Conservation (phyloP, 2,329 filamentous ascomycete species). For the Paraconiothyrium sp. region DNA sequence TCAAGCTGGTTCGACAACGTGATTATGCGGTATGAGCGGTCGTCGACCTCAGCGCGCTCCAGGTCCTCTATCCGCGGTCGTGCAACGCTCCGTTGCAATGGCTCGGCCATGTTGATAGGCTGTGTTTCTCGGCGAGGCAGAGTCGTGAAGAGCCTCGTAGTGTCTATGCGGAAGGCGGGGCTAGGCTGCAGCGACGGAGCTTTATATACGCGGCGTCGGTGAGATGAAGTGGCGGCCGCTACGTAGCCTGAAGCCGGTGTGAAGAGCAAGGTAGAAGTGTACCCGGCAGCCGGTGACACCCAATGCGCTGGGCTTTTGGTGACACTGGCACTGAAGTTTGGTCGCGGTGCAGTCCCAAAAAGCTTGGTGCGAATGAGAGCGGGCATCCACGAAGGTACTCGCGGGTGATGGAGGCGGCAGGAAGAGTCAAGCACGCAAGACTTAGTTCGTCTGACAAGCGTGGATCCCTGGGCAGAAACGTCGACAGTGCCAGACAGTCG, state of each 20-base stretch:
- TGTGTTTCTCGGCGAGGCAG: slow-evolving; percentile 20
- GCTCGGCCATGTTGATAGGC: slow-evolving; percentile 40
- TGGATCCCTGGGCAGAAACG: slow-evolving; percentile 13
- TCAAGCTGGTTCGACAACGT: slow-evolving; percentile 87
- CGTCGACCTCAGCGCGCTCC: slow-evolving; percentile 85
- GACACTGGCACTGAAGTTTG: slow-evolving; percentile 6
- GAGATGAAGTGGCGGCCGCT: slow-evolving; percentile 33
- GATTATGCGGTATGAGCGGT: slow-evolving; percentile 88
- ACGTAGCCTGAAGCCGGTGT: slow-evolving; percentile 27
- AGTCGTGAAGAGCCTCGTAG: slow-evolving; percentile 22
- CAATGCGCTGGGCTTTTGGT: slow-evolving; percentile 19
- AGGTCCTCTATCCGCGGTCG: slow-evolving; percentile 66
- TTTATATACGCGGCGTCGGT: slow-evolving; percentile 34
- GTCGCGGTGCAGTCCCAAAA: slow-evolving; percentile 33
- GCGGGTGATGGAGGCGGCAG: slow-evolving; percentile 22
- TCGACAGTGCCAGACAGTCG: background rate
- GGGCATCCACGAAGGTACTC: slow-evolving; percentile 39
- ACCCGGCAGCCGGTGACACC: slow-evolving; percentile 21
- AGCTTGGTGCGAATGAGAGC: slow-evolving; percentile 26
- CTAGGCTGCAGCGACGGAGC: slow-evolving; percentile 21
- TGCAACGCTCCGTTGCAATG: slow-evolving; percentile 36
- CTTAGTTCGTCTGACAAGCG: slow-evolving; percentile 11
- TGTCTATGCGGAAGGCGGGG: slow-evolving; percentile 20
- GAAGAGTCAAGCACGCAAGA: slow-evolving; percentile 15
- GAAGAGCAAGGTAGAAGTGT: slow-evolving; percentile 21